Percentiles rank a stretch among this genome's conserved stretches.
phyloP scores from a whole-genome alignment of 805 yeast species.

The Myxozyma sirexii region DNA sequence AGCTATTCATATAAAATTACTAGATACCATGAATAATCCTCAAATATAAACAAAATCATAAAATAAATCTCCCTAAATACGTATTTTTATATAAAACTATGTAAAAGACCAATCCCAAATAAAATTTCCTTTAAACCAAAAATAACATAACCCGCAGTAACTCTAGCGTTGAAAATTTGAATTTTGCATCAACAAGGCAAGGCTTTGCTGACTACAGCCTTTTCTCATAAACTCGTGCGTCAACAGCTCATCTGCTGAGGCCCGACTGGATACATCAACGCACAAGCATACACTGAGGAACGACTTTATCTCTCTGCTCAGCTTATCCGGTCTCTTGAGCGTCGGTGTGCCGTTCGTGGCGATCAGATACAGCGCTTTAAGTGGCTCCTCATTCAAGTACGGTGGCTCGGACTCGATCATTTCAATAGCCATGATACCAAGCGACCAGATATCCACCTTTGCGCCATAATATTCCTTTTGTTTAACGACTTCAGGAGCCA shows the following conservation, averaged over 20 bases:
- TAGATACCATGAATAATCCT: too few species aligned
- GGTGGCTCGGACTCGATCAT: slow-evolving; percentile 90
- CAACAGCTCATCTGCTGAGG: slow-evolving; percentile 83
- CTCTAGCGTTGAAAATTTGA: background rate
- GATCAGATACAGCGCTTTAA: slow-evolving; percentile 72
- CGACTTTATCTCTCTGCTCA: slow-evolving; percentile 76
- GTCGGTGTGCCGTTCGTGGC: slow-evolving; percentile 83
- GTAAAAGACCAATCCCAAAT: background rate
- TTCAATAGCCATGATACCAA: slow-evolving; percentile 84
- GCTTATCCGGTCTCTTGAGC: slow-evolving; percentile 65
- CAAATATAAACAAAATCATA: too few species aligned
- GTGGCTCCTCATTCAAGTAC: slow-evolving; percentile 75
- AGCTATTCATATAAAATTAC: too few species aligned
- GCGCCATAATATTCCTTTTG: slow-evolving; percentile 81
- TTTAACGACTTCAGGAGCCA: slow-evolving; percentile 85
- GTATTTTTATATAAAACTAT: background rate
- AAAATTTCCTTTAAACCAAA: background rate
- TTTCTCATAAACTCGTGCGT: slow-evolving; percentile 67
- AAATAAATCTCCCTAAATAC: too few species aligned
- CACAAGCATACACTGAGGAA: slow-evolving; percentile 89
- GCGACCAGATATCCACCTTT: slow-evolving; percentile 80
- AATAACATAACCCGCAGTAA: background rate
- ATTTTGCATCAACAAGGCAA: slow-evolving; percentile 45
- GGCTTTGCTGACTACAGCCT: slow-evolving; percentile 54
- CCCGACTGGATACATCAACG: slow-evolving; percentile 91